Conservation (phyloP, 176 grass and related monocot species). For the Thalia dealbata region DNA sequence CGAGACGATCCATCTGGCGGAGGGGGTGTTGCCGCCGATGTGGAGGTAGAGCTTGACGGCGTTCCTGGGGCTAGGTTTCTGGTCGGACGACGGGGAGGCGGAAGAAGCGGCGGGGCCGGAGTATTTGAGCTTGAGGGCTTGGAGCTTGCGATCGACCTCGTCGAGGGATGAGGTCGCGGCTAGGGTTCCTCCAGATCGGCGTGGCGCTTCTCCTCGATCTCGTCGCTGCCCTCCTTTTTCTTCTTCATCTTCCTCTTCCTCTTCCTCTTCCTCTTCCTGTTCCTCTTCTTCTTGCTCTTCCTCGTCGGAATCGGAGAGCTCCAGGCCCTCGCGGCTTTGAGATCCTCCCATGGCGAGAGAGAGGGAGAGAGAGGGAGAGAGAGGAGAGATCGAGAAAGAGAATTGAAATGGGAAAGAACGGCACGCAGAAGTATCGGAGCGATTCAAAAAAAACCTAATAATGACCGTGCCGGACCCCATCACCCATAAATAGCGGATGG, state of each 20-base stretch:
- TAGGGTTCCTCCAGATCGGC: constrained; percentile 22
- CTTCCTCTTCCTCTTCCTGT: constrained; percentile 27
- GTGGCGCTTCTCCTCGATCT: constrained; percentile 13
- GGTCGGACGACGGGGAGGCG: background rate
- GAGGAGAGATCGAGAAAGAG: background rate
- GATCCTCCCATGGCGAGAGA: constrained; percentile 52
- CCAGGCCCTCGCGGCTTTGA: constrained; percentile 81
- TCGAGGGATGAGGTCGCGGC: constrained; percentile 32
- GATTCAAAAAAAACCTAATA: too few relatives aligned
- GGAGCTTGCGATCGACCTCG: constrained; percentile 56
- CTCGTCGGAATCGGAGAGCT: constrained; percentile 46
- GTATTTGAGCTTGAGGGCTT: constrained; percentile 61
- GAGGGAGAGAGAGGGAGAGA: background rate
- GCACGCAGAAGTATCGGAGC: background rate
- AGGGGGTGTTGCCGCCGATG: constrained; percentile 55
- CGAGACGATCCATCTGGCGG: constrained; percentile 53
- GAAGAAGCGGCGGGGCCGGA: constrained; percentile 22
- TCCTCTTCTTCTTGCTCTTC: constrained; percentile 41
- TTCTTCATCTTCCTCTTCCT: background rate
- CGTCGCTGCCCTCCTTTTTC: background rate
- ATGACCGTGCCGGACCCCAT: too few relatives aligned
- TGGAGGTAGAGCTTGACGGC: constrained; percentile 69
- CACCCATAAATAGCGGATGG: too few relatives aligned
- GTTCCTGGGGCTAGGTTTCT: background rate
- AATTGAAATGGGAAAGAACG: background rate